A percentile compares a stretch with the other conserved stretches of the same genome.
Conservation (phyloP, 495 filamentous ascomycete genomes). For the Xylaria telfairii region DNA sequence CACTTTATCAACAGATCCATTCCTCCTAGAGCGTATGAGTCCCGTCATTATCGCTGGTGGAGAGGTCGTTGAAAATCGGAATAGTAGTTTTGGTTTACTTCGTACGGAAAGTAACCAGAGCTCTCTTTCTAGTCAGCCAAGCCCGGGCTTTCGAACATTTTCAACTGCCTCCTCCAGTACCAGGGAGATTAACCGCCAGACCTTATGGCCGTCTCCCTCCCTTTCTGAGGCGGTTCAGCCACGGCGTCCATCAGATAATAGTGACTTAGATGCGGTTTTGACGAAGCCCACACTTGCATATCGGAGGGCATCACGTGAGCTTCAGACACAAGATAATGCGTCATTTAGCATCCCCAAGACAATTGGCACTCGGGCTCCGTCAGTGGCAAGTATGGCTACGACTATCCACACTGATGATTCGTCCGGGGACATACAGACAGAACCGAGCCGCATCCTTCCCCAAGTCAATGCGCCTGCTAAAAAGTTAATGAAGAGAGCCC, state of each 20-base stretch:
- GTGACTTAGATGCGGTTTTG: conserved; percentile 51
- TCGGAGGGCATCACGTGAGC: conserved; percentile 58
- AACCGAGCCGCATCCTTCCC: conserved; percentile 27
- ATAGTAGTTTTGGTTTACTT: conserved; percentile 57
- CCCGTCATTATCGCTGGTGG: conserved; percentile 89
- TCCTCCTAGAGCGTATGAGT: conserved; percentile 75
- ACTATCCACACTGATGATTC: conserved; percentile 62
- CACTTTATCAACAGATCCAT: conserved; percentile 53
- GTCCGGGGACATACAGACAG: conserved; percentile 37
- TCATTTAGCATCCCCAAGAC: conserved; percentile 50
- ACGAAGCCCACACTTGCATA: conserved; percentile 57
- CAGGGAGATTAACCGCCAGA: conserved; percentile 45
- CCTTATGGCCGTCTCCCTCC: conserved; percentile 59
- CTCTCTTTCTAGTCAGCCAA: conserved; percentile 52
- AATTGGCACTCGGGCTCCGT: conserved; percentile 51
- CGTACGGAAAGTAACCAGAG: conserved; percentile 72
- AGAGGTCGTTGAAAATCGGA: conserved; percentile 63
- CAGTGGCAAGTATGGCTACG: conserved; percentile 56
- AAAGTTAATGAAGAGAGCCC: conserved; percentile 62
- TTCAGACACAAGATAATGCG: conserved; percentile 46
- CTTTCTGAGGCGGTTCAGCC: conserved; percentile 43
- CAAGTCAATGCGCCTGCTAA: conserved; percentile 42
- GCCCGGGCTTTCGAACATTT: conserved; percentile 54
- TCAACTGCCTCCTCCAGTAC: conserved; percentile 51
- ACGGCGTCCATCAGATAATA: conserved; percentile 58